Conservation (phyloP, 1,139 yeast species). For the Lodderomyces metapsilosis region DNA sequence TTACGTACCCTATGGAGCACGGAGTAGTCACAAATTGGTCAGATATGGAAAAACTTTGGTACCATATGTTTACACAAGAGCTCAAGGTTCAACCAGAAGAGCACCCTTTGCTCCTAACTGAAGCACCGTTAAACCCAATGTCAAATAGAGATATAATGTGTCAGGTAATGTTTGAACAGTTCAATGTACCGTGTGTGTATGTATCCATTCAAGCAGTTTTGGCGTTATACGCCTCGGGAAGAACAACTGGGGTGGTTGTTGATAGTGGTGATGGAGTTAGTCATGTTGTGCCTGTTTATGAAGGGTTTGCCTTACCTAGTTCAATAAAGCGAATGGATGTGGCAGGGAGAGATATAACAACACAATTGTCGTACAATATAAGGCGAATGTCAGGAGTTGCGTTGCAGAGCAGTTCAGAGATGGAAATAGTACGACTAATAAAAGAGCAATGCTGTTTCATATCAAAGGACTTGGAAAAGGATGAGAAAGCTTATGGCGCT, state of each 20-base stretch:
- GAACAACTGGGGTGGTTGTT: conserved; percentile 86
- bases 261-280: conserved; percentile 94
- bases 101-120: conserved; percentile 73
- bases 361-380: conserved; percentile 64
- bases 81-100: conserved; percentile 52
- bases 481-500: conserved; percentile 57
- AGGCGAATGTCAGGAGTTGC: conserved; percentile 62
- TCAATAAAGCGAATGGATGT: conserved; percentile 75
- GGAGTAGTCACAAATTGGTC: conserved; percentile 86
- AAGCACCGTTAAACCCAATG: conserved; percentile 82
- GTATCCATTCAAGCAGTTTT: conserved; percentile 81
- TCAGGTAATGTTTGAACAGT: conserved; percentile 78
- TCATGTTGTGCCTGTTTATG: conserved; percentile 85
- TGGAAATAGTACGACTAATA: conserved; percentile 73
- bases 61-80: conserved; percentile 57
- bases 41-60: conserved; percentile 80
- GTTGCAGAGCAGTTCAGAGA: conserved; percentile 69
- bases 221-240: conserved; percentile 82
- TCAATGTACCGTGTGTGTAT: conserved; percentile 85
- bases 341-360: conserved; percentile 87
- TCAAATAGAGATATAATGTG: conserved; percentile 70
- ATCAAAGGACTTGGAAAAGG: conserved; percentile 66
- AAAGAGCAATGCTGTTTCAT: conserved; percentile 76
- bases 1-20: conserved; percentile 73
- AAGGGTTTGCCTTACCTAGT: conserved; percentile 77